A percentile compares a stretch with the other conserved stretches of the same genome.
Evolutionary conservation across 768 basidiomycete species (phyloP).

Genomic region (Psilocybe sp.): DNA sequence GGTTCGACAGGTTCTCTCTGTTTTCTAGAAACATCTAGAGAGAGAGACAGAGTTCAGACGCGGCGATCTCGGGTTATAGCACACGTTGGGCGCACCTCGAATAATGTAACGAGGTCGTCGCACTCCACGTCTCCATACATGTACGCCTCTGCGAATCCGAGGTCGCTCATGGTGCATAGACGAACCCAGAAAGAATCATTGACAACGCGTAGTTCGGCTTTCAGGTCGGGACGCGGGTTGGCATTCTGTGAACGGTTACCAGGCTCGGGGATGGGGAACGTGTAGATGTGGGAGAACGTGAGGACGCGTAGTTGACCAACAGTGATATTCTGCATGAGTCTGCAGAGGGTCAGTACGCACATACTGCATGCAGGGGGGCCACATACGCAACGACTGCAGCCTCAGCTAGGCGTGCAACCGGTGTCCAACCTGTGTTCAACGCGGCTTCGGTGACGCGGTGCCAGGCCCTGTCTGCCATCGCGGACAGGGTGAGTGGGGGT

Average conservation of each 20-base stretch:
- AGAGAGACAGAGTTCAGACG: not conserved
- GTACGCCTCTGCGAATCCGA: conserved; percentile 75
- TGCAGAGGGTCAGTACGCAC: conserved; percentile 12
- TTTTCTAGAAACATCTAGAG: conserved; percentile 64
- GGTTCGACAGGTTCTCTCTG: conserved; percentile 42
- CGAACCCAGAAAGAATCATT: conserved; percentile 60
- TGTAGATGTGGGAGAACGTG: conserved; percentile 42
- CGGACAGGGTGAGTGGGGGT: conserved; percentile 41
- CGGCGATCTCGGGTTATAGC: not conserved
- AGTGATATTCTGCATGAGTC: conserved; percentile 43
- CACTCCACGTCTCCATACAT: conserved; percentile 78
- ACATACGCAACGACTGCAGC: conserved; percentile 45
- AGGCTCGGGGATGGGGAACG: conserved; percentile 32
- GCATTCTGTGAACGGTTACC: conserved; percentile 12
- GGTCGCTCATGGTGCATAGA: conserved; percentile 56
- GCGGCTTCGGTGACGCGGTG: conserved; percentile 36
- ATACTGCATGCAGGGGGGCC: not conserved
- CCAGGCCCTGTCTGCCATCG: conserved; percentile 41
- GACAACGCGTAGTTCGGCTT: conserved; percentile 45
- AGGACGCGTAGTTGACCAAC: conserved; percentile 47
- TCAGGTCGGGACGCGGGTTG: conserved; percentile 20
- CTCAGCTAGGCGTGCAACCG: conserved; percentile 40
- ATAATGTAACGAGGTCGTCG: conserved; percentile 60
- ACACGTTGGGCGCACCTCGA: conserved; percentile 42
- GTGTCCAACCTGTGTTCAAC: conserved; percentile 41